Conservation (phyloP, 2,329 filamentous ascomycete species). For the Epichloe sp. region DNA sequence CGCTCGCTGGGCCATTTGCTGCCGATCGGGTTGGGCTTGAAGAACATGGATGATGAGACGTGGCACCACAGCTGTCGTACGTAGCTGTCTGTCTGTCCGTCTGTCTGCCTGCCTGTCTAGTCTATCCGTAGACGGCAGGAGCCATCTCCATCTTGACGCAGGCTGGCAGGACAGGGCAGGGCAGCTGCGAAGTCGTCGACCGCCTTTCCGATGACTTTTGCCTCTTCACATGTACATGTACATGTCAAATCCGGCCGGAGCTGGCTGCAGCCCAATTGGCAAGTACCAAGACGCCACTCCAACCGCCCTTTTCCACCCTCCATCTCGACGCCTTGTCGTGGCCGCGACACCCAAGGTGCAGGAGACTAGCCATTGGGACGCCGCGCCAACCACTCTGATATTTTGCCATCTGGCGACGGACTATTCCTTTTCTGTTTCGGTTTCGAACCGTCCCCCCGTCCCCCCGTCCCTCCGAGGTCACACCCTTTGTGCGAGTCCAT, state of each 20-base stretch:
- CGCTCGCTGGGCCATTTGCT: no score
- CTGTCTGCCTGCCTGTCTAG: no score
- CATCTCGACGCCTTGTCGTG: background rate
- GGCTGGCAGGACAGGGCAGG: background rate
- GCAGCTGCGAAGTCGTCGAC: background rate
- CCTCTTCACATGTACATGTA: no score
- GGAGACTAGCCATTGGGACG: constrained; percentile 1
- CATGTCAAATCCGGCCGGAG: no score
- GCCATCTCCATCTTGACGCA: background rate
- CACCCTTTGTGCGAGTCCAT: background rate
- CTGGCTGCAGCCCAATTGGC: background rate
- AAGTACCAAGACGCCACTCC: background rate
- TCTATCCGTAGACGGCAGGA: background rate
- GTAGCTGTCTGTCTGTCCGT: no score
- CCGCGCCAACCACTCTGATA: constrained; percentile 2
- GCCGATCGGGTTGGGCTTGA: background rate
- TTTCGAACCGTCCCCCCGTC: background rate
- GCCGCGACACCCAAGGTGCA: background rate
- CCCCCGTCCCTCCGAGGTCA: background rate
- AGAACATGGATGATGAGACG: background rate
- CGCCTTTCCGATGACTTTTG: background rate
- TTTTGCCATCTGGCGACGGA: background rate
- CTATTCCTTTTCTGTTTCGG: background rate
- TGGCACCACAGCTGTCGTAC: constrained; percentile 3
- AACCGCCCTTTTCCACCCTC: background rate